Evolutionary conservation across 2,329 filamentous ascomycete genomes (phyloP).

Genomic region (Cladorrhinum sp.): DNA sequence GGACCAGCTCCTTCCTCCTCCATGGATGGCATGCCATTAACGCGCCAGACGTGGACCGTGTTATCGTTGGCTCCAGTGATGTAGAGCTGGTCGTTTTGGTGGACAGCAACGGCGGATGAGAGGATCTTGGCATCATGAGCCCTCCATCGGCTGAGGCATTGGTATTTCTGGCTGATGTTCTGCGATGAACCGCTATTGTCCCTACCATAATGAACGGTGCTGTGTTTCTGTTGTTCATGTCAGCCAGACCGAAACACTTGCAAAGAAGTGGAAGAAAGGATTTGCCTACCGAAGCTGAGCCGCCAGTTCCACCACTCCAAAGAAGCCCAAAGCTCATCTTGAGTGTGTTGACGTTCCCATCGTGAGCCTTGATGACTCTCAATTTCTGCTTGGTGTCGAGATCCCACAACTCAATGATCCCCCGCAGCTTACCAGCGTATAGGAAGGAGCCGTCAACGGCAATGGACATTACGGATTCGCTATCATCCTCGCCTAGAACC

Average conservation of each 20-base stretch:
- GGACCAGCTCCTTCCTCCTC: conserved; percentile 37
- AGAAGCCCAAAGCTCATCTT: conserved; percentile 82
- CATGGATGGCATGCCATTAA: conserved; percentile 47
- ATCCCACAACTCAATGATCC: conserved; percentile 94
- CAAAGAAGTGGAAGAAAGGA: background rate
- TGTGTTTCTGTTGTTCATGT: conserved; percentile 54
- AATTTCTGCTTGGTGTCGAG: conserved; percentile 89
- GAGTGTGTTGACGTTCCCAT: conserved; percentile 79
- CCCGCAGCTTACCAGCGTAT: conserved; percentile 84
- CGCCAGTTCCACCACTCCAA: conserved; percentile 85
- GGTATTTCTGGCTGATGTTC: conserved; percentile 53
- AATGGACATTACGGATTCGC: conserved; percentile 69
- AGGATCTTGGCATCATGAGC: conserved; percentile 87
- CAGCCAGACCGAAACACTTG: conserved; percentile 13
- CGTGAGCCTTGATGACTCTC: conserved; percentile 77
- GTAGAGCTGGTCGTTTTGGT: conserved; percentile 74
- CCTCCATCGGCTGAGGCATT: conserved; percentile 35
- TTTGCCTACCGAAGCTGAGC: conserved; percentile 70
- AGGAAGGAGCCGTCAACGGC: conserved; percentile 87
- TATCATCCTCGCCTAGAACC: conserved; percentile 58
- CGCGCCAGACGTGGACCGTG: conserved; percentile 83
- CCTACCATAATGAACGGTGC: conserved; percentile 61
- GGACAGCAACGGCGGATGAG: conserved; percentile 71
- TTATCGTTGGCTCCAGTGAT: conserved; percentile 94
- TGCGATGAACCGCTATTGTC: conserved; percentile 47